Conservation (phyloP, 164 flowering plant species). For the Taxillus chinensis region DNA sequence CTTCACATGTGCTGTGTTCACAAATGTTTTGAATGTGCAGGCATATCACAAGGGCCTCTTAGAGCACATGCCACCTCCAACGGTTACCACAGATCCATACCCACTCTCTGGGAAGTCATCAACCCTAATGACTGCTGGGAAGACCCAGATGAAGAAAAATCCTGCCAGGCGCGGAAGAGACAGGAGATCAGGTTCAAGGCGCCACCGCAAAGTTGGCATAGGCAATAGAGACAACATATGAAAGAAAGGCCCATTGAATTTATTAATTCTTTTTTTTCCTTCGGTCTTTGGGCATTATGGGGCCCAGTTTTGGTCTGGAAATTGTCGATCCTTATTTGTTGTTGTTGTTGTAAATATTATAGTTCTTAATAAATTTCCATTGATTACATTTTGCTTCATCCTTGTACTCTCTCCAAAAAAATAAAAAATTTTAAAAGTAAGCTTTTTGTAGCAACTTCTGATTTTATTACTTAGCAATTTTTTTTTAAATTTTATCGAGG, state of each 20-base stretch:
- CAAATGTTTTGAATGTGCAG: constrained; percentile 20
- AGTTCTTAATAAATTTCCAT: constrained; percentile 6
- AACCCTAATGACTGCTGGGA: constrained; percentile 10
- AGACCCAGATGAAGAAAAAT: constrained; percentile 21
- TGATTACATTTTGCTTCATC: background rate
- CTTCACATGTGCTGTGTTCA: background rate
- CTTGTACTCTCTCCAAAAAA: background rate
- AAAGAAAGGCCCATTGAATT: constrained; percentile 6
- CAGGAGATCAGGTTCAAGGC: constrained; percentile 49
- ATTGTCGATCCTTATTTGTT: constrained; percentile 17
- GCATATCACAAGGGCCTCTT: constrained; percentile 73
- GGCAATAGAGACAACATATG: constrained; percentile 31
- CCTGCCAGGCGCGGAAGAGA: constrained; percentile 46
- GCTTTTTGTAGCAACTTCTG: too few species aligned
- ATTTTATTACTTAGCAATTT: too few species aligned
- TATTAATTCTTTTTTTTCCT: constrained; percentile 5
- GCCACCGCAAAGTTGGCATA: constrained; percentile 45
- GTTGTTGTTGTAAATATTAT: constrained; percentile 10
- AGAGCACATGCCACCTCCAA: constrained; percentile 53
- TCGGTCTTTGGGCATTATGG: background rate
- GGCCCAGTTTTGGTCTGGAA: constrained; percentile 5
- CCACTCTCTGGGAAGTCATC: background rate
- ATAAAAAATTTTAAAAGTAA: too few species aligned
- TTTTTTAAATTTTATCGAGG: too few species aligned
- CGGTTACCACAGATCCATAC: constrained; percentile 7